A percentile compares a stretch with the other conserved stretches of the same genome.
These are phyloP conservation scores for Cucumis variabilis DNA, from an alignment of 331 rosid species.

Conservation along the genomic window DNA sequence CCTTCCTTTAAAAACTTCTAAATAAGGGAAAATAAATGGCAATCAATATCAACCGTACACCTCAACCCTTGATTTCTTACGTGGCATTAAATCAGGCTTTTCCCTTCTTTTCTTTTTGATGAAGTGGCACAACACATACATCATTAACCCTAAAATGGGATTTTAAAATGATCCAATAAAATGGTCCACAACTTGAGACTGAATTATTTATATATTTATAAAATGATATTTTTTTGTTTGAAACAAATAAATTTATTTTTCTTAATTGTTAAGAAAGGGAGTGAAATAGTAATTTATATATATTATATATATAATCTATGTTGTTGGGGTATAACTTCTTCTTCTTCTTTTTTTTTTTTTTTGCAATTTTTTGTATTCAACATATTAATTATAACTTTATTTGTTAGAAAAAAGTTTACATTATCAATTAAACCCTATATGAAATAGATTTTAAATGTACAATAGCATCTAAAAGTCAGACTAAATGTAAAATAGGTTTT, in stretches of 20 bases:
- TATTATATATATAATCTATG: neutral
- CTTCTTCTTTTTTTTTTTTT: neutral
- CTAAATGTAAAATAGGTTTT: no score
- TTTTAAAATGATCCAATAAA: neutral
- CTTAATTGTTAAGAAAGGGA: neutral
- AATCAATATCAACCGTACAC: neutral
- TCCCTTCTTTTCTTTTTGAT: neutral
- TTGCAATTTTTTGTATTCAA: neutral
- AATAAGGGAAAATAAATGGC: no score
- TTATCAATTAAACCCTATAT: no score
- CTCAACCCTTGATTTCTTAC: neutral
- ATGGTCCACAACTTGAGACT: neutral
- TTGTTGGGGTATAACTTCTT: neutral
- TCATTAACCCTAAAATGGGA: neutral
- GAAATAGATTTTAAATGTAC: no score
- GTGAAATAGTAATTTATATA: neutral
- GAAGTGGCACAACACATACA: slow-evolving; percentile 14
- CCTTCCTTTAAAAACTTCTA: neutral
- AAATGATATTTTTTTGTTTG: no score
- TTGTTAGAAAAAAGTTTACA: no score
- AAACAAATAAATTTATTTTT: neutral
- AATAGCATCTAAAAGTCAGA: neutral
- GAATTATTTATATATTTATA: no score
- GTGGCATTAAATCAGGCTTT: neutral
- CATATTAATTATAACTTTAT: neutral